Conservation (phyloP, 352 stramenopile species). For the Phytophthora litchii region DNA sequence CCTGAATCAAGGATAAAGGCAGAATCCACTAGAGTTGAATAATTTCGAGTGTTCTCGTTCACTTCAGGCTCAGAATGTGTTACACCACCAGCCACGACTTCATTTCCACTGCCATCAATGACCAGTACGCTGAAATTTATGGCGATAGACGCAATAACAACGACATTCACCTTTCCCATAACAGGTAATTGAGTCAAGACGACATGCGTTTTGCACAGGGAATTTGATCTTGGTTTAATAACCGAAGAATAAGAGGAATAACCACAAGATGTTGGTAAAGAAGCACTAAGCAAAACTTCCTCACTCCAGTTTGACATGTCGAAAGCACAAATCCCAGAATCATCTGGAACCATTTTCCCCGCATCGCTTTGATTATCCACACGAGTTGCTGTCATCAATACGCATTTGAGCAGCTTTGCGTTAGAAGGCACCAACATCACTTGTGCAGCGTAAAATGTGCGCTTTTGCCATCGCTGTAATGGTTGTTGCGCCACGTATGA, state of each 20-base stretch:
- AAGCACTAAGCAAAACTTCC: constrained; percentile 47
- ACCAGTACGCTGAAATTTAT: constrained; percentile 6
- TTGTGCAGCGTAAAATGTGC: constrained; percentile 46
- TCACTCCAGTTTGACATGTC: constrained; percentile 66
- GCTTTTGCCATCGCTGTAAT: constrained; percentile 41
- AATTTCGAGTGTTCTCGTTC: not conserved
- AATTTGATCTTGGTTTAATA: constrained; percentile 15
- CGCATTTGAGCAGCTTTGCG: constrained; percentile 36
- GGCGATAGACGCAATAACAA: constrained; percentile 5
- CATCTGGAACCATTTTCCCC: constrained; percentile 37
- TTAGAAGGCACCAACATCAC: constrained; percentile 51
- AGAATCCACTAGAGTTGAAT: constrained; percentile 4
- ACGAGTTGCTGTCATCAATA: constrained; percentile 38
- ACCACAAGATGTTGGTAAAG: constrained; percentile 10
- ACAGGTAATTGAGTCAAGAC: constrained; percentile 33
- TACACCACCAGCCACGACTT: not conserved
- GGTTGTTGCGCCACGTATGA: not conserved
- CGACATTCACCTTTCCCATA: constrained; percentile 15
- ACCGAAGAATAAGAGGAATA: constrained; percentile 50
- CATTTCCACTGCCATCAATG: constrained; percentile 6
- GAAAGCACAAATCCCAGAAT: constrained; percentile 53
- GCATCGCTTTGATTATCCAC: constrained; percentile 49
- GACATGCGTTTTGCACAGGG: constrained; percentile 9
- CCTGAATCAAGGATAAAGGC: not conserved
- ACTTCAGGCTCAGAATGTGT: constrained; percentile 7